phyloP scores from a whole-genome alignment of 2,329 filamentous ascomycete species.

The Scedosporium boydii region DNA sequence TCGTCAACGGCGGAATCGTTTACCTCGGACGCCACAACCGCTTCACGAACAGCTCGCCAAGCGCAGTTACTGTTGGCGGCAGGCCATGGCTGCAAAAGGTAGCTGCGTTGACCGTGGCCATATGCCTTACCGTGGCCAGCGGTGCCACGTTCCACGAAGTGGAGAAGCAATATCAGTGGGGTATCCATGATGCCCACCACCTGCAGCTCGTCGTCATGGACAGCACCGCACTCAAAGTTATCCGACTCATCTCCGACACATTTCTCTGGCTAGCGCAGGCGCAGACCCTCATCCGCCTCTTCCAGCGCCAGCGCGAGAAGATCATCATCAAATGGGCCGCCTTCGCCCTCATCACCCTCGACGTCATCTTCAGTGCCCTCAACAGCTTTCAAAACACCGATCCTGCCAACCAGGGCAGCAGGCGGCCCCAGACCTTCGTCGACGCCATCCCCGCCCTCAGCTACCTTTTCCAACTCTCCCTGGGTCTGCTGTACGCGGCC shows the following conservation, averaged over 20 bases:
- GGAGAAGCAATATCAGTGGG: slow-evolving; percentile 67
- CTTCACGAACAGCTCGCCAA: slow-evolving; percentile 73
- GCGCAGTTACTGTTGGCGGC: slow-evolving; percentile 76
- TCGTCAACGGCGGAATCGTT: slow-evolving; percentile 76
- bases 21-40: slow-evolving; percentile 74
- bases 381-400: slow-evolving; percentile 66
- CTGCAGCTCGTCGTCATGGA: slow-evolving; percentile 74
- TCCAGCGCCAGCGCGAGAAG: slow-evolving; percentile 94
- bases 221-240: slow-evolving; percentile 77
- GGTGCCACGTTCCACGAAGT: slow-evolving; percentile 84
- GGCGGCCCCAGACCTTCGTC: slow-evolving; percentile 64
- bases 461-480: slow-evolving; percentile 80
- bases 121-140: slow-evolving; percentile 89
- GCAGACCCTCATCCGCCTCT: slow-evolving; percentile 89
- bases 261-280: slow-evolving; percentile 97
- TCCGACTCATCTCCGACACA: slow-evolving; percentile 87
- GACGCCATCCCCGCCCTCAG: slow-evolving; percentile 86
- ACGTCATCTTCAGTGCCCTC: slow-evolving; percentile 82
- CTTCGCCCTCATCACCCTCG: slow-evolving; percentile 83
- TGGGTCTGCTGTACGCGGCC: slow-evolving; percentile 80
- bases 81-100: slow-evolving; percentile 90
- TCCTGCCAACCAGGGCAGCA: slow-evolving; percentile 35
- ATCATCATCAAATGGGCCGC: slow-evolving; percentile 98
- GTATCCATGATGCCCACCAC: slow-evolving; percentile 67
- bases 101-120: slow-evolving; percentile 60